Evolutionary conservation across 495 filamentous ascomycete species (phyloP), one percentile per base, ranked within the genome.

Genomic region (Penicillium paxilli): DNA sequence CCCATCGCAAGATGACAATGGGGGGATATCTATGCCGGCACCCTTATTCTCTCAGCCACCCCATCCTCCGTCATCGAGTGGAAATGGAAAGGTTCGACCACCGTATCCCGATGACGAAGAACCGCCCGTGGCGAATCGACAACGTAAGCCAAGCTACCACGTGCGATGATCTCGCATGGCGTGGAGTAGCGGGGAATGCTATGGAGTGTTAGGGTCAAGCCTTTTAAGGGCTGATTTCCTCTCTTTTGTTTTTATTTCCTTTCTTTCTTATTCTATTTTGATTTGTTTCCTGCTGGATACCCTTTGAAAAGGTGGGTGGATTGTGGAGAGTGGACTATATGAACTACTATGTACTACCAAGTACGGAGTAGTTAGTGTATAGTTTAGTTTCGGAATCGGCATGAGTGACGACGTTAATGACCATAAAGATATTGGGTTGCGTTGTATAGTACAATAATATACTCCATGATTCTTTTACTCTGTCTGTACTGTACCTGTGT

Each of bases 41-140:
- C 70, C 67, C 24, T 47, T 62, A 28, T 64, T 64, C 38, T 59
- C 64, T 5, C 53, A 55, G 24, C 50, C 58, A 24, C 52, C 52
- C 1, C 33, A 50, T 40, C 52, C 51, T 24, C 20, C 57, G 6
- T n/a, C 60, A n/a, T n/a, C n/a, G n/a, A n/a, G n/a, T n/a, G n/a
- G n/a, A 20, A 59, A 60, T 33, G 67, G 63, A 35, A 70, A 70
- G 49, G 48, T 66, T 14, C 69, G 71, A 17, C 74, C 87, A 47
- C 92, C 92, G 10, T 96, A 97, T 68, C 92, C 92, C 0, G 73
- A 85, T 50, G 90, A 95, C 52, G 89, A 88, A n/a, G 87, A 87
- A 11, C 90, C 91, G 28, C 92, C 92, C 1, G 70, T 77, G 11
- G 90, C 95, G 5, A 93, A 96, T 58, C 83, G 87, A 77, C 86